These are phyloP conservation scores for Lunularia cruciata DNA, from an alignment of 225 moss, liverwort and hornwort species.

Conservation along the genomic window DNA sequence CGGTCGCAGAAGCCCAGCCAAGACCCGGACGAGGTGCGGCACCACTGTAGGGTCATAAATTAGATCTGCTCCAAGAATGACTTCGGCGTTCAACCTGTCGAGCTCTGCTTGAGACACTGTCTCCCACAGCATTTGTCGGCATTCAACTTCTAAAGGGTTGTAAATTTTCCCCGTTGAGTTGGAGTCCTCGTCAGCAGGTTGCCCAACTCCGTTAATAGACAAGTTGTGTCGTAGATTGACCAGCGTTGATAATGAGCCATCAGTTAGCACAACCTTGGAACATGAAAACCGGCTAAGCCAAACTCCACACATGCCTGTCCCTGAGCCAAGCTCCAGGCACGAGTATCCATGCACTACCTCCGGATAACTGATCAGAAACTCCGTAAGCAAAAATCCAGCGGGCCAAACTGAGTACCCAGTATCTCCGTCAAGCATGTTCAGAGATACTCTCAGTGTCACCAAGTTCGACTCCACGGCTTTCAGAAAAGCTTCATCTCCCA, in stretches of 20 bases:
- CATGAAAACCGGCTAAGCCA: conserved; percentile 69
- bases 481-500: conserved; percentile 46
- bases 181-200: background rate
- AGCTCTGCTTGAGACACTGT: conserved; percentile 57
- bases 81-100: conserved; percentile 47
- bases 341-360: conserved; percentile 67
- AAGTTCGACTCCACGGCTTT: conserved; percentile 47
- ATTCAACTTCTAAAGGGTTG: conserved; percentile 30
- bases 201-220: conserved; percentile 52
- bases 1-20: conserved; percentile 52
- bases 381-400: conserved; percentile 71
- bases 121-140: conserved; percentile 75
- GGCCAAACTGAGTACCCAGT: conserved; percentile 94
- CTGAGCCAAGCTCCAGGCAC: conserved; percentile 90
- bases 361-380: conserved; percentile 75
- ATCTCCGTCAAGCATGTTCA: conserved; percentile 87
- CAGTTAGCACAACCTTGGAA: conserved; percentile 80
- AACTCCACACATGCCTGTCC: conserved; percentile 82
- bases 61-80: conserved; percentile 93
- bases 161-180: background rate
- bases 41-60: conserved; percentile 66
- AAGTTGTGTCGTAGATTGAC: conserved; percentile 77
- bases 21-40: conserved; percentile 57
- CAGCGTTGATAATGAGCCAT: conserved; percentile 68
- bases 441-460: conserved; percentile 71